phyloP scores from a whole-genome alignment of 306 rosid genomes.

The Hippophae tibetana region DNA sequence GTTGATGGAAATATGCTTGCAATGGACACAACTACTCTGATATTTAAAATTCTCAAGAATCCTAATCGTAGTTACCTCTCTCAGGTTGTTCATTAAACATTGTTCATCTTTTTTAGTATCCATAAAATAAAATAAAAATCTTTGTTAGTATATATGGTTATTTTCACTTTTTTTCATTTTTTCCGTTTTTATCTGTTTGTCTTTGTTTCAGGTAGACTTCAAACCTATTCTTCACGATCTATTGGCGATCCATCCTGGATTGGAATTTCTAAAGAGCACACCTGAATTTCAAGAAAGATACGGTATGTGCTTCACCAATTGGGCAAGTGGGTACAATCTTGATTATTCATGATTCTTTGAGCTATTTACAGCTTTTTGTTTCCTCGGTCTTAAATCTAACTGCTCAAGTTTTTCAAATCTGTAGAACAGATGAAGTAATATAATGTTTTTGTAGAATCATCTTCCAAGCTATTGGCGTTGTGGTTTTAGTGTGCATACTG shows the following conservation, averaged over 20 bases:
- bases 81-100: conserved; percentile 42
- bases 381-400: not conserved
- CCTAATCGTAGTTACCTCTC: conserved; percentile 66
- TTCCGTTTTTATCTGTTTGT: conserved; percentile 15
- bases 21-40: conserved; percentile 66
- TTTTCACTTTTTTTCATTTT: conserved; percentile 1
- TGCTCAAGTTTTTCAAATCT: not conserved
- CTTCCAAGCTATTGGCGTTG: no score
- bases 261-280: conserved; percentile 90
- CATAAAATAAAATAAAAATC: not conserved
- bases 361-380: not conserved
- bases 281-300: conserved; percentile 99
- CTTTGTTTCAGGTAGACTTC: conserved; percentile 64
- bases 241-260: conserved; percentile 83
- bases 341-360: conserved; percentile 22
- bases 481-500: no score
- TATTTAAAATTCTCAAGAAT: conserved; percentile 68
- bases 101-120: not conserved
- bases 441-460: no score
- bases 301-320: conserved; percentile 38
- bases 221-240: conserved; percentile 73
- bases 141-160: not conserved
- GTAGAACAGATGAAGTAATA: not conserved
- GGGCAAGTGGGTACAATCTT: not conserved
- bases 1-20: conserved; percentile 73